These are phyloP conservation scores for Penicillium vulpinum DNA, from an alignment of 2,329 filamentous ascomycete species.

Conservation along the genomic window DNA sequence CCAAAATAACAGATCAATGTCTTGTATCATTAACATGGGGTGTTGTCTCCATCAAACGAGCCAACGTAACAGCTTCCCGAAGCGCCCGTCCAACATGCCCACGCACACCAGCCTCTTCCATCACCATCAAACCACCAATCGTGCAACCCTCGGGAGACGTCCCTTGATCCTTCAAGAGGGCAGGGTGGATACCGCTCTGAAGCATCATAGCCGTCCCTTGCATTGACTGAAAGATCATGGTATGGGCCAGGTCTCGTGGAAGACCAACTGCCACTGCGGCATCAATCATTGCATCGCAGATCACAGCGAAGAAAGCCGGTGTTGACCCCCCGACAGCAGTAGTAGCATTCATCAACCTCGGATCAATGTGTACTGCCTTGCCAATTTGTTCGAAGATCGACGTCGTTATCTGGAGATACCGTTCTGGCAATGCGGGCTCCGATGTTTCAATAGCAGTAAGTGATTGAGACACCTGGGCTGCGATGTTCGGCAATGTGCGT, in stretches of 20 bases:
- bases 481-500: slow-evolving; percentile 49
- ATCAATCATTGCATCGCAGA: slow-evolving; percentile 61
- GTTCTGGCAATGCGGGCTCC: slow-evolving; percentile 44
- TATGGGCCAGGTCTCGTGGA: slow-evolving; percentile 58
- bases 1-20: slow-evolving; percentile 6
- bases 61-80: slow-evolving; percentile 60
- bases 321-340: slow-evolving; percentile 63
- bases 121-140: slow-evolving; percentile 60
- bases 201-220: slow-evolving; percentile 60
- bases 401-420: slow-evolving; percentile 36
- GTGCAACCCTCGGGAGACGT: slow-evolving; percentile 64
- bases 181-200: slow-evolving; percentile 60
- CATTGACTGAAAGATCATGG: slow-evolving; percentile 65
- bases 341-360: slow-evolving; percentile 56
- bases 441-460: slow-evolving; percentile 53
- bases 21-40: slow-evolving; percentile 28
- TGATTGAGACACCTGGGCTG: slow-evolving; percentile 46
- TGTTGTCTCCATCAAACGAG: slow-evolving; percentile 51
- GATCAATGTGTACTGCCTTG: slow-evolving; percentile 51
- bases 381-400: slow-evolving; percentile 56
- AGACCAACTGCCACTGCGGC: slow-evolving; percentile 64
- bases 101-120: slow-evolving; percentile 59
- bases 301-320: slow-evolving; percentile 61
- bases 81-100: slow-evolving; percentile 58
- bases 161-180: slow-evolving; percentile 60